These are phyloP conservation scores for Penicillium crustosum DNA, from an alignment of 2,329 filamentous ascomycete genomes.

Conservation along the genomic window DNA sequence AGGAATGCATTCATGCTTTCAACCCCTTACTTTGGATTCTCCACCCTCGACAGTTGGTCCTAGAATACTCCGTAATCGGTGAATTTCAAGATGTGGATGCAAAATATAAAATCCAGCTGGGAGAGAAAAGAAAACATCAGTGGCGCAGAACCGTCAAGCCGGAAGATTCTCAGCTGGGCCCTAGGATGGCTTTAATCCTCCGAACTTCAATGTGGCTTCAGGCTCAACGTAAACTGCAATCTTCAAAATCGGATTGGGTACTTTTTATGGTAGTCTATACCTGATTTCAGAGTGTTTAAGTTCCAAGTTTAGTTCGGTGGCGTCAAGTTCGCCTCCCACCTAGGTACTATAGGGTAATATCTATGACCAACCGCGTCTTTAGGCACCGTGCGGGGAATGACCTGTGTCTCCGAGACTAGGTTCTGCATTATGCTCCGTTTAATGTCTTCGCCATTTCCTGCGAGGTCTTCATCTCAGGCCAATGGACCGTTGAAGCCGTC, in stretches of 20 bases:
- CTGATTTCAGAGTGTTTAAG: neutral
- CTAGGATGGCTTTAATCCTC: neutral
- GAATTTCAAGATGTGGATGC: neutral
- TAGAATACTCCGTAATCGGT: neutral
- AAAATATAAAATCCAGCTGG: neutral
- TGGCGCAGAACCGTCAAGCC: neutral
- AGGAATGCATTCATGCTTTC: neutral
- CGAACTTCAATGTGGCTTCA: neutral
- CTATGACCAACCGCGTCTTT: neutral
- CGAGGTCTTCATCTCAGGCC: neutral
- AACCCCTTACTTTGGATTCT: conserved; percentile 5
- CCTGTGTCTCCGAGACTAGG: neutral
- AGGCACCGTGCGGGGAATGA: neutral
- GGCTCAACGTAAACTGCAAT: neutral
- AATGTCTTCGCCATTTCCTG: neutral
- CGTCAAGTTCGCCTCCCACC: neutral
- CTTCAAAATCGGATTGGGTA: neutral
- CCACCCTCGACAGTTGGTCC: neutral
- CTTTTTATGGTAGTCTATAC: neutral
- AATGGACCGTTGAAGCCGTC: neutral
- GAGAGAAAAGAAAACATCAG: neutral
- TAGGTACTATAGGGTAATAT: neutral
- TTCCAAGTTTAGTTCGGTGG: neutral
- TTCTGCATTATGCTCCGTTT: no score
- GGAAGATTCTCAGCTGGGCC: neutral